These are phyloP conservation scores for Fennellomyces sp. DNA, from an alignment of 371 early-diverging fungal genomes.

Conservation along the genomic window DNA sequence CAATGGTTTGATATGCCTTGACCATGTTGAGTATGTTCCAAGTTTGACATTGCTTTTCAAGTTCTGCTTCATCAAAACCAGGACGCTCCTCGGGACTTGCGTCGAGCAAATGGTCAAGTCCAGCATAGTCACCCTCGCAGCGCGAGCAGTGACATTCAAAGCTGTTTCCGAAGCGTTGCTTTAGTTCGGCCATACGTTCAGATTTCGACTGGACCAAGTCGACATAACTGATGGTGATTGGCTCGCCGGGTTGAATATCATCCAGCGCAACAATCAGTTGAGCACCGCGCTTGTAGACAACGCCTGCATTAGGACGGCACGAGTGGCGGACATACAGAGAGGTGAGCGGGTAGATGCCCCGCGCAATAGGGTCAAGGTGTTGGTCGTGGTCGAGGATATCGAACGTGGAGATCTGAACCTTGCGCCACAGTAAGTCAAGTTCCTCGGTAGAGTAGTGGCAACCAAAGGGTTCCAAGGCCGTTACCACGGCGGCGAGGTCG, in stretches of 20 bases:
- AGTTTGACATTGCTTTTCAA: conserved; percentile 17
- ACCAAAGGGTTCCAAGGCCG: conserved; percentile 23
- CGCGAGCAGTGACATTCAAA: conserved; percentile 35
- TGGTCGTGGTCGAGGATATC: conserved; percentile 46
- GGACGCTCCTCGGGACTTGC: background rate
- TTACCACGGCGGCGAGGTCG: conserved; percentile 14
- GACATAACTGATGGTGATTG: conserved; percentile 76
- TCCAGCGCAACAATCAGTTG: conserved; percentile 60
- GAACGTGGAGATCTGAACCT: conserved; percentile 16
- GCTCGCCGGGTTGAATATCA: conserved; percentile 67
- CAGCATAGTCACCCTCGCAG: conserved; percentile 24
- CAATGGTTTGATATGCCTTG: conserved; percentile 14
- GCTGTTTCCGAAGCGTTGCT: conserved; percentile 35
- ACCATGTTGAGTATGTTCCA: conserved; percentile 42
- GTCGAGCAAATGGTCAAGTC: conserved; percentile 16
- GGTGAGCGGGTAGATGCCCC: conserved; percentile 77
- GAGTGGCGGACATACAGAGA: conserved; percentile 78
- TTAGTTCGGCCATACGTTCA: conserved; percentile 54
- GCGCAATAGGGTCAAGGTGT: conserved; percentile 66
- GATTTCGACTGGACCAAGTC: conserved; percentile 62
- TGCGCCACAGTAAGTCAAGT: conserved; percentile 16
- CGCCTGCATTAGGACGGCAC: conserved; percentile 79
- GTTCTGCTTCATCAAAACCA: background rate
- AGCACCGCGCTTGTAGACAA: conserved; percentile 51
- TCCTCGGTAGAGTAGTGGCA: conserved; percentile 22